Percentiles rank a stretch among this genome's conserved stretches.
phyloP scores from a whole-genome alignment of 345 rosid species.

The Salix dunnii region DNA sequence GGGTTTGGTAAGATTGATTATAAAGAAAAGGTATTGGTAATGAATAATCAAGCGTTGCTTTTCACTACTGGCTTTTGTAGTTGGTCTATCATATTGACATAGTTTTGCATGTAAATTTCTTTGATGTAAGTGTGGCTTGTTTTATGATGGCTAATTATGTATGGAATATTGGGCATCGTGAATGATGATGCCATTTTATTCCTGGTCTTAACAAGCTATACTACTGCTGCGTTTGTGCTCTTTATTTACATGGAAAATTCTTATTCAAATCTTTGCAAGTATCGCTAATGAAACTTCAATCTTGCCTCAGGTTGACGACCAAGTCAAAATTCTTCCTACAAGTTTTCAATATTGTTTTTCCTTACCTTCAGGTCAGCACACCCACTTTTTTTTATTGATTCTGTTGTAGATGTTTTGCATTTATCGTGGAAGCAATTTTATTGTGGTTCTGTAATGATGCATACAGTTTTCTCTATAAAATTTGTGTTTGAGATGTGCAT shows the following conservation, averaged over 20 bases:
- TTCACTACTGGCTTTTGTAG: no score
- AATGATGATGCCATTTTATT: neutral
- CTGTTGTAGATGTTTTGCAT: neutral
- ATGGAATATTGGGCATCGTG: no score
- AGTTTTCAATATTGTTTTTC: conserved; percentile 45
- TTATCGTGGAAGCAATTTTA: neutral
- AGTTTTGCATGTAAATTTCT: no score
- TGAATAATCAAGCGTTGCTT: no score
- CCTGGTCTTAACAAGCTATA: neutral
- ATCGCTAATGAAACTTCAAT: conserved; percentile 10
- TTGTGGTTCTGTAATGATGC: neutral
- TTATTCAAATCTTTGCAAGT: neutral
- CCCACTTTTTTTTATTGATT: neutral
- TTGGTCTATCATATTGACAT: no score
- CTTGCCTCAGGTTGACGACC: conserved; percentile 47
- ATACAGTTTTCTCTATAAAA: neutral
- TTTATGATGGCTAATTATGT: no score
- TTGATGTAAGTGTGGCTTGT: no score
- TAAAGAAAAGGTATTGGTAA: no score
- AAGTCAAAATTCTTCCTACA: conserved; percentile 47
- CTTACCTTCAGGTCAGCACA: conserved; percentile 60
- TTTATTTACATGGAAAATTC: neutral
- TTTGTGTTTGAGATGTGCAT: neutral
- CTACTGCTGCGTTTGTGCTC: neutral
- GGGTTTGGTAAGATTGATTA: neutral